Evolutionary conservation across 345 rosid species (phyloP).

Genomic region (Corymbia maculata): DNA sequence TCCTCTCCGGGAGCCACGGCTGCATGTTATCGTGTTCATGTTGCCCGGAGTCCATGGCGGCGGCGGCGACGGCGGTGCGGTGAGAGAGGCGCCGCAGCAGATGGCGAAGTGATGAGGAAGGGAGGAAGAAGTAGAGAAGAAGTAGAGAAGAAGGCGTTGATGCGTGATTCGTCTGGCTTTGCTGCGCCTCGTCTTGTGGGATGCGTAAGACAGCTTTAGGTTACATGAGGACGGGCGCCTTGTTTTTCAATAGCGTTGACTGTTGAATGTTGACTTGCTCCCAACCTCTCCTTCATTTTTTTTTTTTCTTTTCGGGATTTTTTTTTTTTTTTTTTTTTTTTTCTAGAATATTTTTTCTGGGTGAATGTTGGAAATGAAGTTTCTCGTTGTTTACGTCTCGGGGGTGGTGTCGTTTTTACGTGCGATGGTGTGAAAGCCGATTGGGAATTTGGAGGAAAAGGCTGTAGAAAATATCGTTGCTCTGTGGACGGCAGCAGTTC

Average conservation of each 20-base stretch:
- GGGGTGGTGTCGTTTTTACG: not conserved
- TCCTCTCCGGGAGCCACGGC: not conserved
- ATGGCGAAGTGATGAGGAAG: not conserved
- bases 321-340: not conserved
- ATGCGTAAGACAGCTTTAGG: not conserved
- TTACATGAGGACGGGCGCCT: not conserved
- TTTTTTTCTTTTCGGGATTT: not conserved
- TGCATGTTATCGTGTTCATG: no score
- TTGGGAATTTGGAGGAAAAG: not conserved
- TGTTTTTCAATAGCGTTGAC: slow-evolving; percentile 6
- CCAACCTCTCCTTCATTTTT: no score
- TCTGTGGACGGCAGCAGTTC: not conserved
- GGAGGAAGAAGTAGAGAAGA: not conserved
- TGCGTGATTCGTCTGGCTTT: not conserved
- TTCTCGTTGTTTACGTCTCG: not conserved
- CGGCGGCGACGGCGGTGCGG: no score
- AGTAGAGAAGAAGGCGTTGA: not conserved
- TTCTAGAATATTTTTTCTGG: not conserved
- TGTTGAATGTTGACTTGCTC: slow-evolving; percentile 15
- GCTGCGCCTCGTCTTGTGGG: not conserved
- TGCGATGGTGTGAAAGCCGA: not conserved
- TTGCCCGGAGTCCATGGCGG: not conserved
- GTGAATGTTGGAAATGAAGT: not conserved
- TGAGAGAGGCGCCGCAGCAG: not conserved
- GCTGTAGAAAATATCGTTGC: not conserved